These are phyloP conservation scores for Rubia peregrina DNA, from an alignment of 305 asterid species.

Conservation along the genomic window DNA sequence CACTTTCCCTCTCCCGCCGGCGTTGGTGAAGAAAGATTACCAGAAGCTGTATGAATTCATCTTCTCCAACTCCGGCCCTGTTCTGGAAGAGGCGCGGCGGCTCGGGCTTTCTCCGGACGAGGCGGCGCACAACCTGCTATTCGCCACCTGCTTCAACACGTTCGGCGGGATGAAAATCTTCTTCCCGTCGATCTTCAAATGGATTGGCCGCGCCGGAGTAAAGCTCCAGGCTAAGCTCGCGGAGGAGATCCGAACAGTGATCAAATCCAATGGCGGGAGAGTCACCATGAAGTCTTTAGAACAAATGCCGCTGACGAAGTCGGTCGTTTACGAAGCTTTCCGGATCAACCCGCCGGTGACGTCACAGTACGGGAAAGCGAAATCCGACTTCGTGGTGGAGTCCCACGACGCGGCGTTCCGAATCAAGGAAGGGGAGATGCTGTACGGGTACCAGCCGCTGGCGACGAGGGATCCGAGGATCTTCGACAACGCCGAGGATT, in stretches of 20 bases:
- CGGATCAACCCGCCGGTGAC: constrained; percentile 80
- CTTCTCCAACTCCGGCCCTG: constrained; percentile 29
- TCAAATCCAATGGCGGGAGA: constrained; percentile 33
- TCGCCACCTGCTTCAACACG: constrained; percentile 75
- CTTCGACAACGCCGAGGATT: constrained; percentile 65
- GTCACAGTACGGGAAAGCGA: constrained; percentile 66
- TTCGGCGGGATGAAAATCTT: constrained; percentile 73
- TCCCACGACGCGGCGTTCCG: constrained; percentile 61
- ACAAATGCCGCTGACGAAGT: constrained; percentile 61
- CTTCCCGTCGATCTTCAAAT: constrained; percentile 67
- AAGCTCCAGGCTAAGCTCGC: constrained; percentile 52
- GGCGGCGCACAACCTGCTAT: constrained; percentile 68
- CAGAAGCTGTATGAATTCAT: constrained; percentile 49
- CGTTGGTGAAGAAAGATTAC: constrained; percentile 47
- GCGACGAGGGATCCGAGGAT: constrained; percentile 71
- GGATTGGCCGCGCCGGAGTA: constrained; percentile 66
- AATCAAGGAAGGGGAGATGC: constrained; percentile 59
- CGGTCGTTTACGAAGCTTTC: constrained; percentile 64
- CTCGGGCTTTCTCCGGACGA: constrained; percentile 55
- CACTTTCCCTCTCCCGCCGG: constrained; percentile 51
- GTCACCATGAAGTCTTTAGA: constrained; percentile 57
- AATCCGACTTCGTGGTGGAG: constrained; percentile 45
- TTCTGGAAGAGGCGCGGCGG: constrained; percentile 55
- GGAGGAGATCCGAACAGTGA: constrained; percentile 48
- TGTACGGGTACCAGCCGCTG: constrained; percentile 73